phyloP scores from a whole-genome alignment of 176 grass and related monocot species.

The Pharus latifolius region DNA sequence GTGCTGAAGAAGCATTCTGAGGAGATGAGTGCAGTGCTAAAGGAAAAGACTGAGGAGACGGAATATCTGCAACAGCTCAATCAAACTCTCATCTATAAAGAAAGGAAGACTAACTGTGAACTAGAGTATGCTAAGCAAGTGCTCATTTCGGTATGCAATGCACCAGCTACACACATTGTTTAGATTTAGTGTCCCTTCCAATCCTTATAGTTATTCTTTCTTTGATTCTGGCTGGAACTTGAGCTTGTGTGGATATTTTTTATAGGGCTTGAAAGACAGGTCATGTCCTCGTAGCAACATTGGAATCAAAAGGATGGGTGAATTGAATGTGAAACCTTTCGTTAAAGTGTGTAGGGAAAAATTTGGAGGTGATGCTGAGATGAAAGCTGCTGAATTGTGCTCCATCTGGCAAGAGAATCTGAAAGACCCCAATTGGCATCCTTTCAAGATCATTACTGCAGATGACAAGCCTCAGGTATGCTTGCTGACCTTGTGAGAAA shows the following conservation, averaged over 20 bases:
- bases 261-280: constrained; percentile 21
- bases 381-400: constrained; percentile 13
- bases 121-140: constrained; percentile 33
- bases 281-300: constrained; percentile 24
- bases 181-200: not conserved
- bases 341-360: constrained; percentile 9
- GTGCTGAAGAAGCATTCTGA: constrained; percentile 30
- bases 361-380: not conserved
- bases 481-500: not conserved
- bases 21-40: constrained; percentile 22
- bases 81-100: constrained; percentile 31
- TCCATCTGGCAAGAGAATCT: constrained; percentile 26
- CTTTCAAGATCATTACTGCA: constrained; percentile 25
- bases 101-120: constrained; percentile 36
- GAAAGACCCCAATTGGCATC: constrained; percentile 41
- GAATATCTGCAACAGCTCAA: constrained; percentile 35
- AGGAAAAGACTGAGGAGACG: constrained; percentile 22
- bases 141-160: constrained; percentile 17
- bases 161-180: not conserved
- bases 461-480: constrained; percentile 13
- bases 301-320: constrained; percentile 48
- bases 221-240: not conserved
- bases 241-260: not conserved
- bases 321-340: constrained; percentile 25
- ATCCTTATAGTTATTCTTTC: not conserved